Evolutionary conservation across 2,329 filamentous ascomycete species (phyloP).

Genomic region (Sporothrix dimorphospora): DNA sequence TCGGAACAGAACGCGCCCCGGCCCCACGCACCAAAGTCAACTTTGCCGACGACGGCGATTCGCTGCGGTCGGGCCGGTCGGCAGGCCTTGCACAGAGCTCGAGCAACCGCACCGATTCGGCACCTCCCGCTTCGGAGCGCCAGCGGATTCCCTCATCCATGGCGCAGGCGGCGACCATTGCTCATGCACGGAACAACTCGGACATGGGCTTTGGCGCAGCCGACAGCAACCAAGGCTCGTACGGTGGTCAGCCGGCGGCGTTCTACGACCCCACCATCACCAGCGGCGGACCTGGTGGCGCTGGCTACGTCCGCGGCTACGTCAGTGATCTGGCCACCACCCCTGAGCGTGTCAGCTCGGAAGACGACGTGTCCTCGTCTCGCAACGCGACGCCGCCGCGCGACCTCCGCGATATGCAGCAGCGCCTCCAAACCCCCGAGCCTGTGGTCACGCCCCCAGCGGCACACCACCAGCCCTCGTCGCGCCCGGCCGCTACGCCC

Average conservation of each 20-base stretch:
- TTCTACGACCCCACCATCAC: not conserved
- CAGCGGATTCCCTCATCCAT: constrained; percentile 43
- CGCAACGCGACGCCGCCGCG: constrained; percentile 45
- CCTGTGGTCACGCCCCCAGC: constrained; percentile 78
- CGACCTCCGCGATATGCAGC: constrained; percentile 58
- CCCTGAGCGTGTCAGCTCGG: constrained; percentile 60
- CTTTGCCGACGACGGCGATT: constrained; percentile 59
- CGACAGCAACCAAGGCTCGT: not conserved
- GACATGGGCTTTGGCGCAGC: constrained; percentile 48
- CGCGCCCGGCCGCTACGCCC: constrained; percentile 69
- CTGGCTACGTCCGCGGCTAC: constrained; percentile 42
- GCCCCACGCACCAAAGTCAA: constrained; percentile 50
- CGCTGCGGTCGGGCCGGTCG: constrained; percentile 57
- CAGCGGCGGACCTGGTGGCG: constrained; percentile 7
- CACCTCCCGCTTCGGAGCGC: constrained; percentile 49
- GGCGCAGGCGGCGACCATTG: constrained; percentile 36
- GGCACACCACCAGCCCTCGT: constrained; percentile 75
- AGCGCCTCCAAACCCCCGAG: constrained; percentile 66
- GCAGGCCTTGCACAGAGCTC: constrained; percentile 49
- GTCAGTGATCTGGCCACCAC: constrained; percentile 51
- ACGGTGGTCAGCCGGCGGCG: constrained; percentile 27
- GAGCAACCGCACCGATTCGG: constrained; percentile 53
- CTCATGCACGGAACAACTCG: constrained; percentile 53
- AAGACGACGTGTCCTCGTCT: constrained; percentile 51
- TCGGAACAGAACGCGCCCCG: constrained; percentile 27